Conservation (phyloP, 2,329 filamentous ascomycete genomes). For the Pyrenophora tritici-repentis region DNA sequence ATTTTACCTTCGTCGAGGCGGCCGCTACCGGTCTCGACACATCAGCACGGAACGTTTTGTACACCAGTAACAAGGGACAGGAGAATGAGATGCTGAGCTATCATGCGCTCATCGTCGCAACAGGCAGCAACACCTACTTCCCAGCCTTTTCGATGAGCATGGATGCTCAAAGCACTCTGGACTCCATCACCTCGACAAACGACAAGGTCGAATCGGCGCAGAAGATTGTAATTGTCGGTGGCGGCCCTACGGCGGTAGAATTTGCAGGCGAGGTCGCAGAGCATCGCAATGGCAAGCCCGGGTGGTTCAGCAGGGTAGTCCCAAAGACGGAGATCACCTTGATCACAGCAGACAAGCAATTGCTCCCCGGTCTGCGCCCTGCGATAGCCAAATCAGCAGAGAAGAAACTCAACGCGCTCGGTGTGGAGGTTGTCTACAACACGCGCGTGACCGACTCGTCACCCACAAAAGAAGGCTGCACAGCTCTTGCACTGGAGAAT, state of each 20-base stretch:
- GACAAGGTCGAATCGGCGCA: conserved; percentile 46
- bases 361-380: conserved; percentile 51
- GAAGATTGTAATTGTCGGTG: conserved; percentile 55
- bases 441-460: conserved; percentile 36
- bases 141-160: conserved; percentile 53
- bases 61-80: conserved; percentile 40
- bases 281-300: conserved; percentile 46
- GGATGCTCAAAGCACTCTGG: conserved; percentile 24
- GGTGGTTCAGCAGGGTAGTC: conserved; percentile 41
- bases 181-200: conserved; percentile 45
- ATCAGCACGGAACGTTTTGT: conserved; percentile 50
- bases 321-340: conserved; percentile 52
- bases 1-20: conserved; percentile 59
- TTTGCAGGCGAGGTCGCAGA: conserved; percentile 57
- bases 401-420: conserved; percentile 52
- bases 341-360: conserved; percentile 48
- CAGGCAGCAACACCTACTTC: conserved; percentile 56
- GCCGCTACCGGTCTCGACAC: conserved; percentile 55
- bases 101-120: conserved; percentile 62
- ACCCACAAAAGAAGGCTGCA: conserved; percentile 44
- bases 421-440: conserved; percentile 53
- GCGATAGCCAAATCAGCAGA: conserved; percentile 51
- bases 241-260: conserved; percentile 56
- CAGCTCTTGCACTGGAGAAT: conserved; percentile 47
- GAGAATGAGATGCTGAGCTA: conserved; percentile 49